These are phyloP conservation scores for Cucurbita moschata DNA, from an alignment of 306 rosid species.

Conservation along the genomic window DNA sequence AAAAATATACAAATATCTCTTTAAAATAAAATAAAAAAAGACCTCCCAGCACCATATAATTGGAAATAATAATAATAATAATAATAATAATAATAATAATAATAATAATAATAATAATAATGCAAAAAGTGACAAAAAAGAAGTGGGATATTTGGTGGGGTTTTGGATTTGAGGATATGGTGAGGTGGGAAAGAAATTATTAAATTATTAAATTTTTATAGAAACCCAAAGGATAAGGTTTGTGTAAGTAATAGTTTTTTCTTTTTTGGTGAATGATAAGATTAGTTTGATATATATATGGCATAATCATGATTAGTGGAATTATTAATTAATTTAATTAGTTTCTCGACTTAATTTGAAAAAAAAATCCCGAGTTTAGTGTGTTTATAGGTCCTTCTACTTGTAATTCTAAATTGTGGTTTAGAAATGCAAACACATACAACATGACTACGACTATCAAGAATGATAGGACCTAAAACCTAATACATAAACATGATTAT, in stretches of 20 bases:
- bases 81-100: not conserved
- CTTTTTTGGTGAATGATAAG: not conserved
- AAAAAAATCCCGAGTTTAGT: too few species aligned
- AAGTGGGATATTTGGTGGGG: constrained; percentile 4
- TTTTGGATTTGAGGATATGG: not conserved
- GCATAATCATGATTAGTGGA: not conserved
- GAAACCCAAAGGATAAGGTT: constrained; percentile 2
- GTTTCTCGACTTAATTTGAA: too few species aligned
- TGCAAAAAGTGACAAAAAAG: not conserved
- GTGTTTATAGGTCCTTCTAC: too few species aligned
- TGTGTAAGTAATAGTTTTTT: not conserved
- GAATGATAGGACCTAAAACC: too few species aligned
- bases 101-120: not conserved
- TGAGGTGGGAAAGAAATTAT: not conserved
- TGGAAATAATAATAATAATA: not conserved
- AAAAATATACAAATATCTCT: not conserved
- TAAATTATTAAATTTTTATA: not conserved
- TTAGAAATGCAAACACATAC: too few species aligned
- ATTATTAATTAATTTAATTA: not conserved
- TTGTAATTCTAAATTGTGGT: too few species aligned
- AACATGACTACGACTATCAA: too few species aligned
- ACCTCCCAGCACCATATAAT: not conserved
- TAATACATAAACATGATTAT: too few species aligned
- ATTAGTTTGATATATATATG: not conserved
- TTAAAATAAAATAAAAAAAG: not conserved